These are phyloP conservation scores for Fusarium sp. DNA, from an alignment of 2,329 filamentous ascomycete genomes.

Conservation along the genomic window DNA sequence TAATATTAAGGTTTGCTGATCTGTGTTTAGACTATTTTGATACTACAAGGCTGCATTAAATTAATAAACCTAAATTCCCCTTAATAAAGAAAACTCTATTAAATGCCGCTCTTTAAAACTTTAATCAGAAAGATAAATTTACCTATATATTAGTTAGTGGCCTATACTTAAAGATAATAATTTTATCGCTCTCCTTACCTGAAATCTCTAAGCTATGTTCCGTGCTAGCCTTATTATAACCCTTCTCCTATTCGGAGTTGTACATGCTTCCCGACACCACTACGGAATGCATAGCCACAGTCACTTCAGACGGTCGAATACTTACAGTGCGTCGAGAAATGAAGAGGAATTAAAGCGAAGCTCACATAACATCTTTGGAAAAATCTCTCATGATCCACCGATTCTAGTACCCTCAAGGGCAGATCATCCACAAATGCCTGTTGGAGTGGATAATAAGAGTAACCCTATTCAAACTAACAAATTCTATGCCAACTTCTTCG, in stretches of 20 bases:
- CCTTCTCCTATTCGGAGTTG: neutral
- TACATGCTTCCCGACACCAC: neutral
- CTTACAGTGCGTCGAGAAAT: too few relatives aligned
- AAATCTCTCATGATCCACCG: neutral
- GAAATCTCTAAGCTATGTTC: neutral
- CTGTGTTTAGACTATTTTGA: too few relatives aligned
- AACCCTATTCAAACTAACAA: neutral
- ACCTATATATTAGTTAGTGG: too few relatives aligned
- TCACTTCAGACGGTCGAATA: neutral
- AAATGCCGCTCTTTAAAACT: too few relatives aligned
- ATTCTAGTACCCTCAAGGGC: neutral
- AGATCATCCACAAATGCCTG: neutral
- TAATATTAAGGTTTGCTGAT: too few relatives aligned
- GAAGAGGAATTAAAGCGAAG: rapidly evolving
- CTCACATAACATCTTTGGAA: neutral
- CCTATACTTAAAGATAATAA: too few relatives aligned
- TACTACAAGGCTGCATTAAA: too few relatives aligned
- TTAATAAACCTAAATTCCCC: too few relatives aligned
- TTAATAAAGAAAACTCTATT: too few relatives aligned
- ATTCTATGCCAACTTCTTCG: neutral
- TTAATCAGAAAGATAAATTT: too few relatives aligned
- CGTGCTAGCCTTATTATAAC: rapidly evolving
- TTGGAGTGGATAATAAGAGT: neutral
- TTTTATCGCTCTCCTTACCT: too few relatives aligned
- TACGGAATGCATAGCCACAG: neutral